These are phyloP conservation scores for Nectriaceae sp. DNA, from an alignment of 2,329 filamentous ascomycete genomes.

Conservation along the genomic window DNA sequence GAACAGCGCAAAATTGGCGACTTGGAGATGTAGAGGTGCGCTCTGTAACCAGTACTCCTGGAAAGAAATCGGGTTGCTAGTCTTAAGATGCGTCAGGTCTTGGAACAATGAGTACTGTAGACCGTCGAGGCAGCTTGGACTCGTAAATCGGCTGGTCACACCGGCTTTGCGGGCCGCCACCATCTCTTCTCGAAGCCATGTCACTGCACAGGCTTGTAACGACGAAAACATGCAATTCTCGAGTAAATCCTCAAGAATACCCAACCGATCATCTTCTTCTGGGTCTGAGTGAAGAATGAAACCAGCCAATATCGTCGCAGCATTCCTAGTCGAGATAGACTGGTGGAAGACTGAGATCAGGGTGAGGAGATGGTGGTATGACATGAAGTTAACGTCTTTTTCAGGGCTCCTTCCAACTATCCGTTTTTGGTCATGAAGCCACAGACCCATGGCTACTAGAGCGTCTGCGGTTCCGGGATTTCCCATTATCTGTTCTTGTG, in stretches of 20 bases:
- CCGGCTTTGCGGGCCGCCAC: slow-evolving; percentile 43
- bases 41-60: slow-evolving; percentile 55
- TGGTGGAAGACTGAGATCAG: slow-evolving; percentile 61
- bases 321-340: slow-evolving; percentile 54
- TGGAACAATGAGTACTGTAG: slow-evolving; percentile 66
- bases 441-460: slow-evolving; percentile 60
- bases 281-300: slow-evolving; percentile 59
- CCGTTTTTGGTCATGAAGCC: slow-evolving; percentile 54
- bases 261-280: slow-evolving; percentile 57
- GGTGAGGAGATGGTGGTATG: slow-evolving; percentile 61
- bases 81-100: slow-evolving; percentile 49
- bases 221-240: slow-evolving; percentile 66
- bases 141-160: slow-evolving; percentile 47
- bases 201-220: slow-evolving; percentile 63
- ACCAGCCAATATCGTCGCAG: slow-evolving; percentile 55
- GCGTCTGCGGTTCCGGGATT: slow-evolving; percentile 60
- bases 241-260: slow-evolving; percentile 64
- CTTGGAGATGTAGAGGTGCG: slow-evolving; percentile 58
- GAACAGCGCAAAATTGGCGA: slow-evolving; percentile 62
- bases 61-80: slow-evolving; percentile 44
- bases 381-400: slow-evolving; percentile 52
- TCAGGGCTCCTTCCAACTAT: slow-evolving; percentile 35
- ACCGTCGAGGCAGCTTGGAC: slow-evolving; percentile 56
- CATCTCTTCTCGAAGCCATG: slow-evolving; percentile 66
- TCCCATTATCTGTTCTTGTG: slow-evolving; percentile 49